Evolutionary conservation across 257 asterid species (phyloP), one percentile per base, ranked within the genome.

Genomic region (Buddleja alternifolia): DNA sequence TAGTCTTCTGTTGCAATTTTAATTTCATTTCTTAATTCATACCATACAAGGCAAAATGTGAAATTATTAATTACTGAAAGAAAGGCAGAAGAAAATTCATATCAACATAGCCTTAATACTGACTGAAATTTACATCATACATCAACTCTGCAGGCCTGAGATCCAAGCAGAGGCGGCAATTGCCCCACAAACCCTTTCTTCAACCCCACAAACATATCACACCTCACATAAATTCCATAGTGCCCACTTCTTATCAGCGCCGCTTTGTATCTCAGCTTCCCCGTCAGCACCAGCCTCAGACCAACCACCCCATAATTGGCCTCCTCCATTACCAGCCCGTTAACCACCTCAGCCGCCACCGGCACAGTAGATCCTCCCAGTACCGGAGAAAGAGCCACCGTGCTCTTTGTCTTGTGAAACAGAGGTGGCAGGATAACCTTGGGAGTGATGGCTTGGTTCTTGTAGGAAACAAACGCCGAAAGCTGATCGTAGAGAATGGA

Each of bases 321-420:
- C 81, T 79, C 74, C 52, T 86, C 96, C 78, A 54, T 66, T 51
- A 32, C 58, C 67, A 89, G 65, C 50, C 76, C 84, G 57, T 75
- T 68, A 0, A 67, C 78, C 39, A 83, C 81, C 29, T 84, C 92
- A 3, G 75, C 80, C 45, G 84, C 63, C 65, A 81, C 87, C 7
- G 88, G 84, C 69, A 89, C 81, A 7, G 76, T 25, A 0, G 44
- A 65, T 0, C 94, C 90, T 8, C 90, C 91, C 0, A 89, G 66
- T 19, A 89, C 72, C 10, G 94, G 88, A 0, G 96, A 81, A 37
- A 89, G 67, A 1, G 84, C 85, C 84, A 84, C 87, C 58, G 94
- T 84, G 83, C 83, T 83, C 77, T 78, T 83, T 0, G 73, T 53
- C 67, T 77, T 82, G 59, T 82, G 96, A 12, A 34, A 53, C 54